Base-by-base conservation (phyloP, 768 basidiomycete genomes). In the Tylopilus rubrobrunneus region DNA sequence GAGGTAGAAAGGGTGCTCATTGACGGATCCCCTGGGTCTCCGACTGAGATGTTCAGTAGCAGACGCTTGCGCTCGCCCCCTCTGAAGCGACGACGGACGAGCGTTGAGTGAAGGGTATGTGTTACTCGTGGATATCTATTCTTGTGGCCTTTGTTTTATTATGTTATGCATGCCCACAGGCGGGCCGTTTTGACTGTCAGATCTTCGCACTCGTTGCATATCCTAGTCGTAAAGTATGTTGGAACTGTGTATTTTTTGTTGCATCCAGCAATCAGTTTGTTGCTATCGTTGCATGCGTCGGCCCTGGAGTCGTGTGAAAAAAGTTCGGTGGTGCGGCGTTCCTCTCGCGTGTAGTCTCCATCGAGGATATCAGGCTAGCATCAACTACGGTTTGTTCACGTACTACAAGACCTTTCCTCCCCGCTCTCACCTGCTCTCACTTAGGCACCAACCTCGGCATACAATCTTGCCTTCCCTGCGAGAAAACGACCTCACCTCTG, bases 81-180 rank as follows among this genome's bases (percentile, higher is more conserved):
- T 9, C 61, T 71, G 44, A 84, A 81, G 73, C 83, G 74, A 66
- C 76, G 82, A 56, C 76, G 77, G 58, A 73, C 75, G 66, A 61
- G 56, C 23, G 37, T 56, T n/a, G 52, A 58, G 27, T 69, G 53
- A 62, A 40, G 34, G 28, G 19, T 21, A 36, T 45, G 37, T 11
- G 31, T 55, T 53, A 14, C 62, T 52, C 59, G 62, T 65, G 56
- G 60, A 58, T 69, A 64, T 65, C 55, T 65, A 63, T 67, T 56
- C 53, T 48, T 51, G 53, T 53, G 41, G 49, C 46, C 31, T 34
- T 52, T 55, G 52, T 50, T 33, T 53, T 58, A 45, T 28, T 44
- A 45, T 59, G 56, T 58, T 55, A 41, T 48, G 53, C 37, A 59
- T 25, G 51, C 43, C 27, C 52, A 46, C 29, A 54, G 61, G 28